Percentiles rank a stretch among this genome's conserved stretches.
These are phyloP conservation scores for Streptanthus diversifolius DNA, from an alignment of 345 rosid genomes.

Conservation along the genomic window DNA sequence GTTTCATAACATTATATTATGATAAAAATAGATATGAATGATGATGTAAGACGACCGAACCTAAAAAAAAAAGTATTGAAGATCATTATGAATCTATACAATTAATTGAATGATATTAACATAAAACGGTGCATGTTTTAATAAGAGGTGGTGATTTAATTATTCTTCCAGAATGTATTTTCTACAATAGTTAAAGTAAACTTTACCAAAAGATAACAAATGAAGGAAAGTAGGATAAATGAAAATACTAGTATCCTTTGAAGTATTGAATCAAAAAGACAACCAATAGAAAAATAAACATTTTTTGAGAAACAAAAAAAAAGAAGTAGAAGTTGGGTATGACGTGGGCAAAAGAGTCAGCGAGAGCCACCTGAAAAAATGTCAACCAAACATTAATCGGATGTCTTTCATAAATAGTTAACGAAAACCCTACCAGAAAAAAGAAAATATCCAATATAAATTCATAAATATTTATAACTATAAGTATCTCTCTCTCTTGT, in stretches of 20 bases:
- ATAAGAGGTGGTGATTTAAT: not conserved
- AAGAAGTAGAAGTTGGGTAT: slow-evolving; percentile 22
- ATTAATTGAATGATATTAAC: not conserved
- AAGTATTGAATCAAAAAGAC: not conserved
- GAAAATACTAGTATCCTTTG: slow-evolving; percentile 8
- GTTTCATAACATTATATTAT: not conserved
- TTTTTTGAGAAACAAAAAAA: not conserved
- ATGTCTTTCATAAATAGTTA: slow-evolving; percentile 32
- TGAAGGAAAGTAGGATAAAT: slow-evolving; percentile 17
- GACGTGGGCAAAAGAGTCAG: slow-evolving; percentile 38
- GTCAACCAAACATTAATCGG: slow-evolving; percentile 32
- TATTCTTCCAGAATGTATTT: not conserved
- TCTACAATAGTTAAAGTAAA: not conserved
- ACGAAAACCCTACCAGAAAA: slow-evolving; percentile 32
- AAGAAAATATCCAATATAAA: slow-evolving; percentile 17
- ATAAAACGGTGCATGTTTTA: not conserved
- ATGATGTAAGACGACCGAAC: not conserved
- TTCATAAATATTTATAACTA: slow-evolving; percentile 34
- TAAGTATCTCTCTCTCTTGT: slow-evolving; percentile 36
- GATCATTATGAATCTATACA: not conserved
- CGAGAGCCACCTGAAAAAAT: slow-evolving; percentile 40
- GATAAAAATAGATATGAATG: not conserved
- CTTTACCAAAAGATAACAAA: not conserved
- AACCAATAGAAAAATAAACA: not conserved
- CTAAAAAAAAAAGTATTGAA: not conserved